Evolutionary conservation across 75 land plant species (phyloP).

Genomic region (Selaginella tamariscina): DNA sequence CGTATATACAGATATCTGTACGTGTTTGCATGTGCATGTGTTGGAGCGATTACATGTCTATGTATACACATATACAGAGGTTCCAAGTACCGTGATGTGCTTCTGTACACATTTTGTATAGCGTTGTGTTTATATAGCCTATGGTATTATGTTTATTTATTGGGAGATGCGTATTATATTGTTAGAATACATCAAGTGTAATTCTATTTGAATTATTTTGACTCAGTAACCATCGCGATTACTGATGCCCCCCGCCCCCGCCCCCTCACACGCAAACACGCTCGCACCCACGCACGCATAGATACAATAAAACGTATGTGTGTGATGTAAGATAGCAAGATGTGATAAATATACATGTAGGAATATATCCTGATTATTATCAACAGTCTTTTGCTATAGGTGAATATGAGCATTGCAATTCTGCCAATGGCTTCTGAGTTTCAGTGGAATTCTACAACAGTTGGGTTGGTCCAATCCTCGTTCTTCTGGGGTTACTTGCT

Average conservation of each 20-base stretch:
- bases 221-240: no score
- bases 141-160: no score
- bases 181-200: no score
- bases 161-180: no score
- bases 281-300: not conserved
- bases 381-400: constrained; percentile 31
- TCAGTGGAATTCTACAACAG: constrained; percentile 84
- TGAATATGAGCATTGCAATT: constrained; percentile 99
- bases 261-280: not conserved
- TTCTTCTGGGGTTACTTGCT: constrained; percentile 99
- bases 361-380: not conserved
- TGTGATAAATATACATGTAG: not conserved
- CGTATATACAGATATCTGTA: not conserved
- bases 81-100: not conserved
- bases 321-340: not conserved
- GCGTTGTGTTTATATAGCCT: not conserved
- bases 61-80: not conserved
- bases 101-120: not conserved
- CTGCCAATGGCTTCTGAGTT: constrained; percentile 90
- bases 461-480: constrained; percentile 95
- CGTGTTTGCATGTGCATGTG: not conserved
- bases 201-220: no score
- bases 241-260: no score
- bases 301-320: not conserved
- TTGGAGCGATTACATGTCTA: not conserved